Evolutionary conservation across 2,329 filamentous ascomycete species (phyloP).

Genomic region (Botrytis squamosa): DNA sequence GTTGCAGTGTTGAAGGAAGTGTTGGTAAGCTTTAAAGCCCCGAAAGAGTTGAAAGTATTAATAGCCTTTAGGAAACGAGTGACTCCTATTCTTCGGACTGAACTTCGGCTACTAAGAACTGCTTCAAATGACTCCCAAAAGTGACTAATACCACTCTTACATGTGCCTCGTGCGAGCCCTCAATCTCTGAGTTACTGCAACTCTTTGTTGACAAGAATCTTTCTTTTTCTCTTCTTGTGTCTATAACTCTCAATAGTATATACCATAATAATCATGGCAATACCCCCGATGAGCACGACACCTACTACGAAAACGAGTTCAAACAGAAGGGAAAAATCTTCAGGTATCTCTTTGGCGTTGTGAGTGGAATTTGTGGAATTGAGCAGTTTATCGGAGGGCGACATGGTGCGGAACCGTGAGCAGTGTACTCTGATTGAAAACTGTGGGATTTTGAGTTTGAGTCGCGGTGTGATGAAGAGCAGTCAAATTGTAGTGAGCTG

Average conservation of each 20-base stretch:
- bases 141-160: background rate
- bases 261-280: background rate
- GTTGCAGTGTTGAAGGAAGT: background rate
- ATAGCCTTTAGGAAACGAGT: background rate
- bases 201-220: background rate
- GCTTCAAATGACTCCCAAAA: background rate
- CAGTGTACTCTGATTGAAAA: background rate
- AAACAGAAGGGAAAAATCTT: background rate
- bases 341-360: background rate
- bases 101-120: background rate
- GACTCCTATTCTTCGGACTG: background rate
- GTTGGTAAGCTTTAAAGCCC: too few species aligned
- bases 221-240: background rate
- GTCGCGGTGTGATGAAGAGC: background rate
- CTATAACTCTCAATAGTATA: background rate
- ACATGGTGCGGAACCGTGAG: background rate
- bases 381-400: background rate
- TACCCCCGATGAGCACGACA: background rate
- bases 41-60: background rate
- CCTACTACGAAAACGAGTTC: background rate
- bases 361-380: background rate
- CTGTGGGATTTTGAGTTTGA: background rate
- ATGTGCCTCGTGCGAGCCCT: background rate
- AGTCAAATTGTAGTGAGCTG: background rate
- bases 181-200: too few species aligned